phyloP scores from a whole-genome alignment of 805 yeast species.

The Priceomyces castillae region DNA sequence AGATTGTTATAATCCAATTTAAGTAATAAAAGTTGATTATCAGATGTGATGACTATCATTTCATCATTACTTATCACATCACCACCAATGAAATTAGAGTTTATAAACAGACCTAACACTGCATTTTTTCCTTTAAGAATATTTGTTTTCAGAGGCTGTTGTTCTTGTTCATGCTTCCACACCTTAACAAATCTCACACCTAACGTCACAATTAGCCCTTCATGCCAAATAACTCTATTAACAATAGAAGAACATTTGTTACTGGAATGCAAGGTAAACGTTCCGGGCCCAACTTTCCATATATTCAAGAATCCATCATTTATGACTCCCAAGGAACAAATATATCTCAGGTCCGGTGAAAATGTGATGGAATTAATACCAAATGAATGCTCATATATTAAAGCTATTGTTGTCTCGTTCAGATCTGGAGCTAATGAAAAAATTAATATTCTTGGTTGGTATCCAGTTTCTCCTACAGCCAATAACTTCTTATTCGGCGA shows the following conservation, averaged over 20 bases:
- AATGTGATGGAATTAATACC: conserved; percentile 58
- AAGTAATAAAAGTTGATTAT: conserved; percentile 30
- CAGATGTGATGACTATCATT: conserved; percentile 32
- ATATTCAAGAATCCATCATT: conserved; percentile 67
- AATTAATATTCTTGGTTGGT: conserved; percentile 60
- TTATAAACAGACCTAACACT: conserved; percentile 48
- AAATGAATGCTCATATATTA: conserved; percentile 60
- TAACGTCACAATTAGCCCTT: conserved; percentile 46
- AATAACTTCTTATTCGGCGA: conserved; percentile 52
- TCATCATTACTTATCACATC: conserved; percentile 34
- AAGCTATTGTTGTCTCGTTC: conserved; percentile 47
- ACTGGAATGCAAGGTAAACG: conserved; percentile 40
- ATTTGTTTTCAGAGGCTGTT: conserved; percentile 9
- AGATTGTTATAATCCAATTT: conserved; percentile 14
- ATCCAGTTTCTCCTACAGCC: conserved; percentile 72
- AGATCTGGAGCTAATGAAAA: conserved; percentile 56
- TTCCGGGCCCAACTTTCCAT: conserved; percentile 44
- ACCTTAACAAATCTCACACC: conserved; percentile 62
- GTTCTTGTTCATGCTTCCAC: conserved; percentile 46
- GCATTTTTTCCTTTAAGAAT: conserved; percentile 59
- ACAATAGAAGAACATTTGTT: conserved; percentile 64
- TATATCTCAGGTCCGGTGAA: conserved; percentile 52
- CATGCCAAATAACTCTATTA: conserved; percentile 56
- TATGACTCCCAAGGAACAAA: conserved; percentile 63
- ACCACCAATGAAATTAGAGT: conserved; percentile 48